Evolutionary conservation across 2,329 filamentous ascomycete genomes (phyloP).

Genomic region (Kalmusia sp.): DNA sequence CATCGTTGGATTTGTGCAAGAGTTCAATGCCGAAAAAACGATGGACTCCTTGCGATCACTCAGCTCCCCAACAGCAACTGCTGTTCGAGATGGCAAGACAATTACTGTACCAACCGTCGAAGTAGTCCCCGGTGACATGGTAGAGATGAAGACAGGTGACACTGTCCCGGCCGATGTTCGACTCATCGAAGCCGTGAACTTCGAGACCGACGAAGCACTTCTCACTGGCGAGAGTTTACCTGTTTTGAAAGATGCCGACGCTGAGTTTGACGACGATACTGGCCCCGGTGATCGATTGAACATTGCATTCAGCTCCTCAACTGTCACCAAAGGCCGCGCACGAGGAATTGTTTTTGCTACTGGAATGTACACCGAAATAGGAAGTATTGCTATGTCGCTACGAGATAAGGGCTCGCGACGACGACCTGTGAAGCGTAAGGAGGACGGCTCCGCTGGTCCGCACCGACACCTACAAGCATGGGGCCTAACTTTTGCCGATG

Average conservation of each 20-base stretch:
- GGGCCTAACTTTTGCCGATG: slow-evolving; percentile 55
- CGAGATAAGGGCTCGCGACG: slow-evolving; percentile 53
- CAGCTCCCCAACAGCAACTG: slow-evolving; percentile 54
- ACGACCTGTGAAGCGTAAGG: slow-evolving; percentile 52
- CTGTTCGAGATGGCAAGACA: slow-evolving; percentile 62
- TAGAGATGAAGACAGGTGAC: slow-evolving; percentile 68
- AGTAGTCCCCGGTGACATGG: slow-evolving; percentile 72
- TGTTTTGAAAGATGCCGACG: slow-evolving; percentile 68
- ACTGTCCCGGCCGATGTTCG: slow-evolving; percentile 74
- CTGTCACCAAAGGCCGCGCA: slow-evolving; percentile 73
- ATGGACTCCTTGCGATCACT: slow-evolving; percentile 57
- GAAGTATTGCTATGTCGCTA: slow-evolving; percentile 74
- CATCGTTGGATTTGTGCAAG: slow-evolving; percentile 54
- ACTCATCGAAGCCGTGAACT: slow-evolving; percentile 70
- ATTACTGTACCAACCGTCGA: slow-evolving; percentile 62
- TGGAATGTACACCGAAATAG: slow-evolving; percentile 76
- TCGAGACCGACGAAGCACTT: slow-evolving; percentile 76
- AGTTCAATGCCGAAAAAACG: slow-evolving; percentile 57
- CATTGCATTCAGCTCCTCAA: slow-evolving; percentile 73
- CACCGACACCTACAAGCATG: slow-evolving; percentile 58
- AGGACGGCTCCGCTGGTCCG: slow-evolving; percentile 40
- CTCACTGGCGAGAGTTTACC: slow-evolving; percentile 75
- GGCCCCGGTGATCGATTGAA: slow-evolving; percentile 74
- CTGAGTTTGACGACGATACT: slow-evolving; percentile 59
- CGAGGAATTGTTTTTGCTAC: slow-evolving; percentile 72